Percentiles rank a stretch among this genome's conserved stretches.
phyloP scores from a whole-genome alignment of 352 stramenopile genomes.

The Phytophthora syringae region DNA sequence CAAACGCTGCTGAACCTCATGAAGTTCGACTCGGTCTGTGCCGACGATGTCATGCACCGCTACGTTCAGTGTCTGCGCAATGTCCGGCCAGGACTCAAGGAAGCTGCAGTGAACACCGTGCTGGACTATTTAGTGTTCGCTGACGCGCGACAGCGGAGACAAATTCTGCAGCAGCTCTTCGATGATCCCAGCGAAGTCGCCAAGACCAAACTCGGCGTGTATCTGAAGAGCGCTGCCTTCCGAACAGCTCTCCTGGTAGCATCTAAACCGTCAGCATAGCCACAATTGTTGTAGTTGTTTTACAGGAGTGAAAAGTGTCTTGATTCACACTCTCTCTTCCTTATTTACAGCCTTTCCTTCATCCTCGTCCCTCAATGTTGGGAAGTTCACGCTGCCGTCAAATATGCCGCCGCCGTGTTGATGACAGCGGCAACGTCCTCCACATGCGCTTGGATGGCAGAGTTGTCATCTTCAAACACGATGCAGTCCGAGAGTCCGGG shows the following conservation, averaged over 20 bases:
- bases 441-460: constrained; percentile 29
- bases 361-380: background rate
- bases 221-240: constrained; percentile 76
- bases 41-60: constrained; percentile 42
- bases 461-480: constrained; percentile 15
- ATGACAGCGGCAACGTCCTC: constrained; percentile 35
- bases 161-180: constrained; percentile 73
- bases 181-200: constrained; percentile 77
- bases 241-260: constrained; percentile 47
- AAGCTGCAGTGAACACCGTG: constrained; percentile 66
- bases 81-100: constrained; percentile 58
- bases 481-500: constrained; percentile 25
- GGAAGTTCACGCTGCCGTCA: constrained; percentile 6
- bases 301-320: no score
- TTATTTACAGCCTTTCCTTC: no score
- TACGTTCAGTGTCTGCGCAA: constrained; percentile 60
- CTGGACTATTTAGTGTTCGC: constrained; percentile 77
- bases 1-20: constrained; percentile 73
- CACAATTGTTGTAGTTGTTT: no score
- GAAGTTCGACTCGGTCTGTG: constrained; percentile 51
- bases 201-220: constrained; percentile 75
- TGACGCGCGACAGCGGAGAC: constrained; percentile 44
- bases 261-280: constrained; percentile 23
- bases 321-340: no score
- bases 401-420: constrained; percentile 18